phyloP scores from a whole-genome alignment of 805 yeast species.

The Monosporozyma yasuniensis region DNA sequence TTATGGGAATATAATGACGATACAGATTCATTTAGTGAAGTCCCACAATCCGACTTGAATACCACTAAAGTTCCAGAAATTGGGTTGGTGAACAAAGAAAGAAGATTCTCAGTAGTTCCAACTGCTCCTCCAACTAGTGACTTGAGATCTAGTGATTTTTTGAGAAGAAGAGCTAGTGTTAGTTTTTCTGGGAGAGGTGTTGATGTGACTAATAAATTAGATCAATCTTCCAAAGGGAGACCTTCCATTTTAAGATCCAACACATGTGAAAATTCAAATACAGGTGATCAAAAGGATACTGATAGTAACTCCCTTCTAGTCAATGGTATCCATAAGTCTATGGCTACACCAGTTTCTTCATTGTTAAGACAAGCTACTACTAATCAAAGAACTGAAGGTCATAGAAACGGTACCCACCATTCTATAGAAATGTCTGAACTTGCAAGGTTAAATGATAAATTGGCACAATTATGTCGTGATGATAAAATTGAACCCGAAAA shows the following conservation, averaged over 20 bases:
- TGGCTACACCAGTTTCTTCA: neutral
- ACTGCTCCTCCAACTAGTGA: slow-evolving; percentile 48
- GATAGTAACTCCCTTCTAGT: neutral
- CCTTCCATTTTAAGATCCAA: neutral
- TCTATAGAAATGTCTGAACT: slow-evolving; percentile 13
- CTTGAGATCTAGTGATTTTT: slow-evolving; percentile 8
- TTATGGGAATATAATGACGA: slow-evolving; percentile 79
- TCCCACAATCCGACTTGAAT: slow-evolving; percentile 36
- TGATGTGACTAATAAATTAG: neutral
- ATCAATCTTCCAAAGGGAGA: neutral
- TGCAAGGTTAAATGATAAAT: slow-evolving; percentile 28
- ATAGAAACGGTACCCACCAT: neutral
- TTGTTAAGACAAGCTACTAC: neutral
- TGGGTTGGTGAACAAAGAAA: slow-evolving; percentile 58
- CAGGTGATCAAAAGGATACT: neutral
- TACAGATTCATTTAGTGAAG: slow-evolving; percentile 67
- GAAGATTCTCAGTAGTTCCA: slow-evolving; percentile 67
- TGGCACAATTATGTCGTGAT: slow-evolving; percentile 13
- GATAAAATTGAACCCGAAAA: neutral
- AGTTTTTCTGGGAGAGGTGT: slow-evolving; percentile 7
- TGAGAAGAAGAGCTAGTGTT: slow-evolving; percentile 11
- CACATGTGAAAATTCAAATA: neutral
- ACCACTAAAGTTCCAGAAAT: slow-evolving; percentile 54
- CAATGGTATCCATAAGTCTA: neutral
- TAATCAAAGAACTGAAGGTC: neutral